Conservation (phyloP, 1,284 basidiomycete species). For the Tylopilus orsonianus region DNA sequence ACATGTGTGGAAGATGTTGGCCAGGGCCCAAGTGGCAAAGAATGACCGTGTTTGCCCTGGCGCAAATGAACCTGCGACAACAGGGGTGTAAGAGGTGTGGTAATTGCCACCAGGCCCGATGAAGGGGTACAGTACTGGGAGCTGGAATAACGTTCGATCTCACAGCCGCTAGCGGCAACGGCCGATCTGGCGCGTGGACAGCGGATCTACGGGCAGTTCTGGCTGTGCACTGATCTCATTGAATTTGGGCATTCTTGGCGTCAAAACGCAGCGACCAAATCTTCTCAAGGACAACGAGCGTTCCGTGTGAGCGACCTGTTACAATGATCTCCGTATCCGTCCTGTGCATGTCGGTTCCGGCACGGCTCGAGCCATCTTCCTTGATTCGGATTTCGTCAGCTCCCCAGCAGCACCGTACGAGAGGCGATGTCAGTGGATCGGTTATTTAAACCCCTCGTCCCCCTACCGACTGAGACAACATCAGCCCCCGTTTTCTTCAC, state of each 20-base stretch:
- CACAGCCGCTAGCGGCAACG: constrained; percentile 14
- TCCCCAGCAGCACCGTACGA: constrained; percentile 11
- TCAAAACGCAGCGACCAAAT: constrained; percentile 11
- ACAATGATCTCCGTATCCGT: constrained; percentile 22
- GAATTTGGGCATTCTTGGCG: not conserved
- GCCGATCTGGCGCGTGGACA: constrained; percentile 16
- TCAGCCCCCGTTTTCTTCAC: constrained; percentile 12
- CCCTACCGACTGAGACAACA: constrained; percentile 4
- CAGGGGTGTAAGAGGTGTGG: constrained; percentile 8
- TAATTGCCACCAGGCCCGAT: not conserved
- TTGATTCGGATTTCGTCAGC: constrained; percentile 24
- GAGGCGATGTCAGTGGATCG: constrained; percentile 31
- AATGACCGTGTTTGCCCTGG: constrained; percentile 5
- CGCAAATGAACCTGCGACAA: constrained; percentile 12
- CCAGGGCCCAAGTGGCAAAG: not conserved
- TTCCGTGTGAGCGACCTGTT: constrained; percentile 17
- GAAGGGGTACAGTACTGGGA: not conserved
- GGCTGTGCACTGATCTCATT: constrained; percentile 17
- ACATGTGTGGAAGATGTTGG: not conserved
- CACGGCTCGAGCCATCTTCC: constrained; percentile 20
- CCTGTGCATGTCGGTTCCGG: constrained; percentile 33
- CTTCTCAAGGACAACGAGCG: constrained; percentile 15
- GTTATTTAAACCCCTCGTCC: constrained; percentile 27
- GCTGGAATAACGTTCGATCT: not conserved
- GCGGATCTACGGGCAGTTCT: constrained; percentile 27